Base-by-base conservation (phyloP, 2,329 filamentous ascomycete genomes). In the Chrysoporthe cubensis region DNA sequence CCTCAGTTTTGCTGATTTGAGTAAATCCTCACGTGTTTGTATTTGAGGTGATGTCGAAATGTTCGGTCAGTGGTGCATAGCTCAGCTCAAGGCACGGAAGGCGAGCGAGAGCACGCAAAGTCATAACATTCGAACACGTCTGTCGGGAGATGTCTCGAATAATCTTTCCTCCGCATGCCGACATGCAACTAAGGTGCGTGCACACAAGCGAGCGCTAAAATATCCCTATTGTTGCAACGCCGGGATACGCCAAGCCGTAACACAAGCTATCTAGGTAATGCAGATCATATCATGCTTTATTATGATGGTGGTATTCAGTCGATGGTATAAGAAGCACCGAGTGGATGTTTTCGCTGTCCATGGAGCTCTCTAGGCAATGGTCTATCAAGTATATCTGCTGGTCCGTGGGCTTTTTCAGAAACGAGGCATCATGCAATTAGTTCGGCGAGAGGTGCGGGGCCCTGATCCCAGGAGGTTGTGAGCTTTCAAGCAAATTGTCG, bases 211-310 rank as follows among this genome's bases (percentile, higher is more conserved):
- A 21, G 26, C 26, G 26, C 26, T 26, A 16, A 18, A 26, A 9
- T 11, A 43, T 34, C 50, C 44, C 4, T 13, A 13, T 57, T 50
- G 43, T 54, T 34, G 7, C n/a, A 37, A 37, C 54, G 61, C 54
- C 44, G 66, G 62, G 54, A 44, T 46, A 32, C 18, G 18, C 37
- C 52, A 50, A 67, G 13, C 18, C 26, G 37, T 26, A 26, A n/a
- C 34, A 34, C 7, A 7, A 26, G 26, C 26, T 26, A 26, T 26
- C 26, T 11, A 40, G 9, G 40, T 61, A 60, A 26, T 56, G 40
- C 56, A 56, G 40, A 26, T 54, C 46, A 44, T 43, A 63, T 7
- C 6, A 8, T 2, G 16, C 16, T 8, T 13, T 26, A 34, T 40
- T 2, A 42, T 21, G 13, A 26, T 7, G 4, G 57, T 11, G 18